These are phyloP conservation scores for Phanerochaete sordida DNA, from an alignment of 768 basidiomycete species.

Conservation along the genomic window DNA sequence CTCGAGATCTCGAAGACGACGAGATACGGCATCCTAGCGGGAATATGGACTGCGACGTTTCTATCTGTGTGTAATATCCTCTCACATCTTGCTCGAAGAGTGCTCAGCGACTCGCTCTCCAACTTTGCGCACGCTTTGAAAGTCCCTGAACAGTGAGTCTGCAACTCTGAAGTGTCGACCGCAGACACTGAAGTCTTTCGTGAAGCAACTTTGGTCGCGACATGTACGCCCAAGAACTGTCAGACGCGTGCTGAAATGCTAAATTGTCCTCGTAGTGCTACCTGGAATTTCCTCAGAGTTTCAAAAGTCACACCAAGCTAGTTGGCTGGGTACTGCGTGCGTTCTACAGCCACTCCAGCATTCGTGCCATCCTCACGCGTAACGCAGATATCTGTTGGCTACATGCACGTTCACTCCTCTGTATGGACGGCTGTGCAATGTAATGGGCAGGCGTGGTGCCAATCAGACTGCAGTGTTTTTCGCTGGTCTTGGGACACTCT, in stretches of 20 bases:
- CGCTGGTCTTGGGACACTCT: conserved; percentile 57
- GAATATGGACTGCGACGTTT: conserved; percentile 70
- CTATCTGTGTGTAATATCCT: conserved; percentile 52
- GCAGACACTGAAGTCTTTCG: no score
- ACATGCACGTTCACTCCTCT: conserved; percentile 81
- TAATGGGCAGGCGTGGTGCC: conserved; percentile 67
- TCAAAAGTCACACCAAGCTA: conserved; percentile 70
- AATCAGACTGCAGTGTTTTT: conserved; percentile 62
- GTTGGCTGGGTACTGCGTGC: conserved; percentile 81
- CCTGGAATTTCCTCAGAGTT: conserved; percentile 80
- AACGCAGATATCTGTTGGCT: conserved; percentile 64
- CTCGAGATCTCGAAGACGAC: conserved; percentile 56
- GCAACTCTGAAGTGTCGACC: conserved; percentile 5
- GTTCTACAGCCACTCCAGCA: conserved; percentile 11
- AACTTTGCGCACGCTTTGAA: background rate
- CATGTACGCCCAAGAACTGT: conserved; percentile 42
- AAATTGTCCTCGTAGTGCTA: conserved; percentile 45
- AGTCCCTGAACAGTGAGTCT: conserved; percentile 53
- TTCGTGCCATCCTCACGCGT: background rate
- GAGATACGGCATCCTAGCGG: conserved; percentile 66
- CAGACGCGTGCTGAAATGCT: background rate
- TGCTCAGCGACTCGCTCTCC: conserved; percentile 1
- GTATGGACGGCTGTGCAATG: conserved; percentile 78
- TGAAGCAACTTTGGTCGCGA: conserved; percentile 78
- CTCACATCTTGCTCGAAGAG: background rate